These are phyloP conservation scores for Ramaria sp. DNA, from an alignment of 768 basidiomycete genomes.

Conservation along the genomic window DNA sequence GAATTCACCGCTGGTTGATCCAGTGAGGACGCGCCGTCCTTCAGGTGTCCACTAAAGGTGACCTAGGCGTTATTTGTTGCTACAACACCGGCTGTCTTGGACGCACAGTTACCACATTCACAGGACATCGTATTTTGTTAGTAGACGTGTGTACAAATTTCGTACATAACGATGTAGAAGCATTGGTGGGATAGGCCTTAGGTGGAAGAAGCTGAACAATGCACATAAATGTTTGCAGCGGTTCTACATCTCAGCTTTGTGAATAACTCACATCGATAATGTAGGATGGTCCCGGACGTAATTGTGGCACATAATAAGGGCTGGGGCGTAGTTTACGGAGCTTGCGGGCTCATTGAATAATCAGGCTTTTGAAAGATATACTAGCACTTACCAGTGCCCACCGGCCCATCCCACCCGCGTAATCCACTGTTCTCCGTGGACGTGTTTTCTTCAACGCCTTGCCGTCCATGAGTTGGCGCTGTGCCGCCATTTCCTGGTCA, in stretches of 20 bases:
- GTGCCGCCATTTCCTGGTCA: constrained; percentile 72
- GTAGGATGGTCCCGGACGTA: constrained; percentile 81
- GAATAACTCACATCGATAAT: constrained; percentile 63
- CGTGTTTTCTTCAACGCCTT: constrained; percentile 84
- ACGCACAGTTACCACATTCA: constrained; percentile 88
- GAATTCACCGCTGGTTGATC: constrained; percentile 95
- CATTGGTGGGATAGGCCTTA: constrained; percentile 82
- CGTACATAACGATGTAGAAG: constrained; percentile 89
- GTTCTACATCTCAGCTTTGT: constrained; percentile 21
- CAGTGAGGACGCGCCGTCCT: constrained; percentile 84
- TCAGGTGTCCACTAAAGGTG: constrained; percentile 90
- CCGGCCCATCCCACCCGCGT: constrained; percentile 77
- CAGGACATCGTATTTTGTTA: constrained; percentile 96
- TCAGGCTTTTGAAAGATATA: not conserved
- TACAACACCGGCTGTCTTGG: not conserved
- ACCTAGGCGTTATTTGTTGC: not conserved
- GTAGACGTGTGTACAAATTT: constrained; percentile 98
- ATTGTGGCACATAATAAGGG: constrained; percentile 59
- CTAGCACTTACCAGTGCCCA: constrained; percentile 65
- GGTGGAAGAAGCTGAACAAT: constrained; percentile 75
- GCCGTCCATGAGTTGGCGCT: constrained; percentile 63
- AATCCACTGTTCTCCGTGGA: constrained; percentile 91
- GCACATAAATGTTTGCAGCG: constrained; percentile 15
- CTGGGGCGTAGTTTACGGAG: constrained; percentile 70
- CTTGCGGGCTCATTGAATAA: constrained; percentile 26